phyloP scores from a whole-genome alignment of 73 alveolate genomes.

The Paramecium tetraurelia region DNA sequence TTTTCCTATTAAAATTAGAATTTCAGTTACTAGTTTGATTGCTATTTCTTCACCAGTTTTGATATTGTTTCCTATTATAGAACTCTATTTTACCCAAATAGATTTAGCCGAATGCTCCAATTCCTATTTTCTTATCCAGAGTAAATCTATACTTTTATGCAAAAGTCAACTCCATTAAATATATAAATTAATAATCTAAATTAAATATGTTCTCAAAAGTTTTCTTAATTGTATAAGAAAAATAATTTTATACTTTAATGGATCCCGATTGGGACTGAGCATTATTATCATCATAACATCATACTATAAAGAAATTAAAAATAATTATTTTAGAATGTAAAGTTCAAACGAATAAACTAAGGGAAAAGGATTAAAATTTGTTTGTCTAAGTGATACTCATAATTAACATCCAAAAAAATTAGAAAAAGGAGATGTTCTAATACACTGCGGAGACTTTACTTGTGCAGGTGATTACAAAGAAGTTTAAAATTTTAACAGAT shows the following conservation, averaged over 20 bases:
- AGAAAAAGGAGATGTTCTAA: slow-evolving; percentile 55
- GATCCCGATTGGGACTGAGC: neutral
- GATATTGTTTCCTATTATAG: slow-evolving; percentile 66
- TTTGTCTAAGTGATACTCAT: slow-evolving; percentile 70
- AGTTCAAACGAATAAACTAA: no score
- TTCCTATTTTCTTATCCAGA: slow-evolving; percentile 67
- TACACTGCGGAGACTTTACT: slow-evolving; percentile 61
- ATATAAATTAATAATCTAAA: neutral
- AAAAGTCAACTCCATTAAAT: slow-evolving; percentile 22
- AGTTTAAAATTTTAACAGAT: slow-evolving; percentile 44
- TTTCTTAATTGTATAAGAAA: neutral
- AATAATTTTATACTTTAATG: neutral
- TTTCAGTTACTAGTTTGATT: slow-evolving; percentile 71
- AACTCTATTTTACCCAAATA: neutral
- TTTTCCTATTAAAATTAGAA: slow-evolving; percentile 35
- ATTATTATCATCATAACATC: neutral
- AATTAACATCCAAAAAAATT: neutral
- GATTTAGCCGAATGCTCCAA: slow-evolving; percentile 70
- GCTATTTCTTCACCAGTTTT: slow-evolving; percentile 77
- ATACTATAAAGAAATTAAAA: neutral
- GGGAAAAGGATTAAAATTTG: neutral
- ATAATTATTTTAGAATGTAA: neutral
- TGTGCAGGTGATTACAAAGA: slow-evolving; percentile 55
- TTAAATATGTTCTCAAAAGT: neutral
- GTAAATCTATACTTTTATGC: slow-evolving; percentile 38